Evolutionary conservation across 2,329 filamentous ascomycete species (phyloP).

Genomic region (Colletotrichum caudatum): DNA sequence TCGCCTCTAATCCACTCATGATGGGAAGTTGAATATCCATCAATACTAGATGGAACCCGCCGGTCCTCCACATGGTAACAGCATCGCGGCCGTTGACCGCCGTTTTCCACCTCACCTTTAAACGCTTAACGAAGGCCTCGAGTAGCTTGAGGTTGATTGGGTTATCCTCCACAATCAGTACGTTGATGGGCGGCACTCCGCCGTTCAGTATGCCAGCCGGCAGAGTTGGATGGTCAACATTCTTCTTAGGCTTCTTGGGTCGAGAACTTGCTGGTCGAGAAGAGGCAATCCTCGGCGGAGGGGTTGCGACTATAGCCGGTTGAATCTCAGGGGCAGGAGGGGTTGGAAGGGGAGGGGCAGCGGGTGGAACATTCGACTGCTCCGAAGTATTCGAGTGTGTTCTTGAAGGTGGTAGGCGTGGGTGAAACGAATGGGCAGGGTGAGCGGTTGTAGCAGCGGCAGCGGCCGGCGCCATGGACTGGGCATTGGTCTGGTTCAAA

Average conservation of each 20-base stretch:
- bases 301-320: constrained; percentile 64
- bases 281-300: constrained; percentile 62
- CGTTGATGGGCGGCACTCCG: constrained; percentile 93
- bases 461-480: constrained; percentile 51
- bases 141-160: constrained; percentile 95
- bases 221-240: constrained; percentile 58
- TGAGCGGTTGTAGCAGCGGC: constrained; percentile 50
- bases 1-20: constrained; percentile 95
- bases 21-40: constrained; percentile 99
- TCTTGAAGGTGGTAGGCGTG: constrained; percentile 62
- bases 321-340: constrained; percentile 65
- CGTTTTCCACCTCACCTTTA: constrained; percentile 97
- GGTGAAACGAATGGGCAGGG: constrained; percentile 53
- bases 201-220: constrained; percentile 79
- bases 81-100: constrained; percentile 95
- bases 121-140: constrained; percentile 93
- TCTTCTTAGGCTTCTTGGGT: constrained; percentile 67
- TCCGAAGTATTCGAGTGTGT: constrained; percentile 72
- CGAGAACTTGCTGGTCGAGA: constrained; percentile 60
- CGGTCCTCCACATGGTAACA: constrained; percentile 90
- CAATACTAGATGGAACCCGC: constrained; percentile 94
- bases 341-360: constrained; percentile 64
- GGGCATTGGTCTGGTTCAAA: constrained; percentile 60
- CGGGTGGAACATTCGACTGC: constrained; percentile 57
- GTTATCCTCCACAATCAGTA: constrained; percentile 98